These are phyloP conservation scores for Globisporangium rhizosaccharum DNA, from an alignment of 352 stramenopile species.

Conservation along the genomic window DNA sequence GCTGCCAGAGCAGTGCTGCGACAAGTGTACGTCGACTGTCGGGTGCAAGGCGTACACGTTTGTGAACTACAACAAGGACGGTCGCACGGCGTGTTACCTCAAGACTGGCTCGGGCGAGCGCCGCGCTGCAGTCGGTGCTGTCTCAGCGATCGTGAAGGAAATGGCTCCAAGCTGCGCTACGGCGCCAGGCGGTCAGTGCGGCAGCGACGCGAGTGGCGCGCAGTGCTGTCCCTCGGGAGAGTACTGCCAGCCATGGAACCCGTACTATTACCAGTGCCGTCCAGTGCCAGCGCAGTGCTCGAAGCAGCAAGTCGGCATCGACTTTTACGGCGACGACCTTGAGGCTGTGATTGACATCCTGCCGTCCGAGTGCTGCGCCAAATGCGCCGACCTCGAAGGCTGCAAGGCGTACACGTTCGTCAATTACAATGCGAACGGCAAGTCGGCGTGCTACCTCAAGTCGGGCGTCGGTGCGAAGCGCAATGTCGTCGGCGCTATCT, in stretches of 20 bases:
- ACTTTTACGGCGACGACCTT: constrained; percentile 6
- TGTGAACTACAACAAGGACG: constrained; percentile 15
- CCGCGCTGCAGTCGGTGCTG: background rate
- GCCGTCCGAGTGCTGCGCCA: constrained; percentile 29
- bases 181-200: too few relatives aligned
- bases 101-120: constrained; percentile 8
- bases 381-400: constrained; percentile 29
- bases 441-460: constrained; percentile 14
- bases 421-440: constrained; percentile 14
- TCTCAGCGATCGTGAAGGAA: too few relatives aligned
- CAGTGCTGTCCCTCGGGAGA: too few relatives aligned
- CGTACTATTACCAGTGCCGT: too few relatives aligned
- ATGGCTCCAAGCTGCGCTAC: too few relatives aligned
- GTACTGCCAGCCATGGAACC: too few relatives aligned
- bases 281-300: too few relatives aligned
- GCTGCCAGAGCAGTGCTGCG: constrained; percentile 14
- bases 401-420: constrained; percentile 61
- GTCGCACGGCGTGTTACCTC: constrained; percentile 13
- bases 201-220: too few relatives aligned
- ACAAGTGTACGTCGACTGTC: constrained; percentile 7
- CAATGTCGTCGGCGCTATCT: constrained; percentile 1
- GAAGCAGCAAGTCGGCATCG: background rate
- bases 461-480: background rate
- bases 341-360: constrained; percentile 5
- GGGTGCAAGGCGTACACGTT: constrained; percentile 18